A percentile compares a stretch with the other conserved stretches of the same genome.
Evolutionary conservation across 768 basidiomycete genomes (phyloP).

Genomic region (Amanita jacksonii): DNA sequence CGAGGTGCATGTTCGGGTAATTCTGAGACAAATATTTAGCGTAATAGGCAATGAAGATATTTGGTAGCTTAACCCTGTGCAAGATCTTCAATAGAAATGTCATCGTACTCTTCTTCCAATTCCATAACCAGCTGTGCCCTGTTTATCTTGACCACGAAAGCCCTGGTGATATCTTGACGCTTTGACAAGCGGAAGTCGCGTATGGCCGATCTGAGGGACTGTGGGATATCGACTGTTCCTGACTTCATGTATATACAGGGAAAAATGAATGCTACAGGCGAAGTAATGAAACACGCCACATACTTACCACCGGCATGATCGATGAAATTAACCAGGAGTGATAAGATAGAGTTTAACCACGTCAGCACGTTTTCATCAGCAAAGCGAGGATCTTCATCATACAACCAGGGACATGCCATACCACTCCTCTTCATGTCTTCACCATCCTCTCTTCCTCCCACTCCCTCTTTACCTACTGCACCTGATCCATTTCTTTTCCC

Average conservation of each 20-base stretch:
- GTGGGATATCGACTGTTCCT: slow-evolving; percentile 79
- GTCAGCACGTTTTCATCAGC: background rate
- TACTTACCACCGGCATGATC: slow-evolving; percentile 3
- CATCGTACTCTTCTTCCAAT: slow-evolving; percentile 71
- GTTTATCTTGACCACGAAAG: slow-evolving; percentile 86
- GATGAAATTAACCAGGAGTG: slow-evolving; percentile 11
- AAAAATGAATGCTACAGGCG: slow-evolving; percentile 13
- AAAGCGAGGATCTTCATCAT: background rate
- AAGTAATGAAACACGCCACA: slow-evolving; percentile 16
- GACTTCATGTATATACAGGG: background rate
- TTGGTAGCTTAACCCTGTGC: slow-evolving; percentile 81
- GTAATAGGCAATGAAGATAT: background rate
- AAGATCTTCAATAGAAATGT: slow-evolving; percentile 73
- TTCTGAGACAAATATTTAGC: slow-evolving; percentile 34
- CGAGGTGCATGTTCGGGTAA: slow-evolving; percentile 83
- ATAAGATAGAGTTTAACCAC: slow-evolving; percentile 20
- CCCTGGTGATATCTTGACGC: slow-evolving; percentile 62
- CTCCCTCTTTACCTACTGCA: no score
- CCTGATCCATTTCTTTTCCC: no score
- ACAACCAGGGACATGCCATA: no score
- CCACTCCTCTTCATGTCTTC: no score
- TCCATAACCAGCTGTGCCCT: slow-evolving; percentile 74
- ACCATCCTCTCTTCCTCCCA: no score
- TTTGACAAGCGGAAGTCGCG: slow-evolving; percentile 76
- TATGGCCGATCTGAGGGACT: slow-evolving; percentile 65